These are phyloP conservation scores for Cenococcum geophilum DNA, from an alignment of 495 filamentous ascomycete species.

Conservation along the genomic window DNA sequence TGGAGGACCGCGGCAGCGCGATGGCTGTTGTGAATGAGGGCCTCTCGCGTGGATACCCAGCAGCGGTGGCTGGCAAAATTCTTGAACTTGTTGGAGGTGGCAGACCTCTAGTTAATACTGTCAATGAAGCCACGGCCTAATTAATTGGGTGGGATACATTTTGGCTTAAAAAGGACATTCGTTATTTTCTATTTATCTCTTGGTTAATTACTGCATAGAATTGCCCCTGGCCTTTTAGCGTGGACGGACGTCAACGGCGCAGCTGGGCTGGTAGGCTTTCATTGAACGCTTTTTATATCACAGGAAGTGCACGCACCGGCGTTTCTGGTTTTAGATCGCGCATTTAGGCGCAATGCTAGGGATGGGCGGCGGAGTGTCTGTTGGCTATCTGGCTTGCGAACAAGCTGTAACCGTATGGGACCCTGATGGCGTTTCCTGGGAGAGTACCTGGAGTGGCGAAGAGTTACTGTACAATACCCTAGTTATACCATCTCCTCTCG, in stretches of 20 bases:
- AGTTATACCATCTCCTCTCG: constrained; percentile 33
- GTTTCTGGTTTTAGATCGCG: not conserved
- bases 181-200: not conserved
- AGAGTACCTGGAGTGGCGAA: constrained; percentile 1
- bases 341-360: not conserved
- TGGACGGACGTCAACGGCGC: not conserved
- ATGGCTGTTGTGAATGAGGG: constrained; percentile 81
- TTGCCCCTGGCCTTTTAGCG: not conserved
- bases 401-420: constrained; percentile 5
- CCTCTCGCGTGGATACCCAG: constrained; percentile 81
- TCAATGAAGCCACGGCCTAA: constrained; percentile 9
- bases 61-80: constrained; percentile 86
- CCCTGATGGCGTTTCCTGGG: constrained; percentile 10
- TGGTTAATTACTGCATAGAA: constrained; percentile 4
- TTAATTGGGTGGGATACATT: not conserved
- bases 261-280: constrained; percentile 1
- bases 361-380: not conserved
- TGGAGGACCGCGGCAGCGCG: constrained; percentile 69
- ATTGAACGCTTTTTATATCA: constrained; percentile 1
- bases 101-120: constrained; percentile 2
- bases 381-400: not conserved
- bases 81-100: constrained; percentile 76
- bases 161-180: not conserved
- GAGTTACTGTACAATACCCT: constrained; percentile 28
- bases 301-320: not conserved